Base-by-base conservation (phyloP, 106 monocot genomes). In the Acanthochlamys bracteata region DNA sequence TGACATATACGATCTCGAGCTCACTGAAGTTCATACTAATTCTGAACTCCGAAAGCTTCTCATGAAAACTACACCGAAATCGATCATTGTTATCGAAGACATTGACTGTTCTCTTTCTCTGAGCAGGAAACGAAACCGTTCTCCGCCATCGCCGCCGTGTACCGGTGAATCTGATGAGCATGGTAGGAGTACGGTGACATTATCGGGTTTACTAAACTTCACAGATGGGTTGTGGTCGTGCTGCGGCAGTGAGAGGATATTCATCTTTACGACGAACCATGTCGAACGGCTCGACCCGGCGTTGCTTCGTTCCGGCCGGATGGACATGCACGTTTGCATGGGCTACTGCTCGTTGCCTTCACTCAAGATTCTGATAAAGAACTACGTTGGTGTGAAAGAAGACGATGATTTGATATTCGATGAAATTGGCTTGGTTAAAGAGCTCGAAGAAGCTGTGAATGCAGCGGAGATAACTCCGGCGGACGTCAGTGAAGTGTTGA, bases 51-150 rank as follows among this genome's bases (percentile, higher is more conserved):
- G 93, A 22, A 89, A 89, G 70, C 80, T 89, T 24, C 78, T 93
- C 23, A 89, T 93, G 79, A 85, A 85, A 69, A 93, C 93, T 15
- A 85, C 89, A 1, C 61, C 82, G 11, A 85, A 89, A 24, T 93
- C 93, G 0, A 82, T 93, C 63, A 93, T 93, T 15, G 93, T 93
- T 22, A 93, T 93, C 41, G 93, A 93, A 47, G 93, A 93, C 68
- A 93, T 93, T 26, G 93, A 93, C 57, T 93, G 93, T 77, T 89
- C 93, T 62, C 71, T 82, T 0, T 14, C 13, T 24, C 26, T 15
- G 61, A 41, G 22, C 24, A 49, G 47, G 39, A 53, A 7, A 13
- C 25, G 15, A 43, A 51, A 24, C 25, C 33, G 45, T 20, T 61
- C 39, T 49, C 14, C 19, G 26, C 43, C 25, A 21, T 15, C 20